Percentiles rank a stretch among this genome's conserved stretches.
These are phyloP conservation scores for Phlebiopsis gigantea DNA, from an alignment of 768 basidiomycete species.

Conservation along the genomic window DNA sequence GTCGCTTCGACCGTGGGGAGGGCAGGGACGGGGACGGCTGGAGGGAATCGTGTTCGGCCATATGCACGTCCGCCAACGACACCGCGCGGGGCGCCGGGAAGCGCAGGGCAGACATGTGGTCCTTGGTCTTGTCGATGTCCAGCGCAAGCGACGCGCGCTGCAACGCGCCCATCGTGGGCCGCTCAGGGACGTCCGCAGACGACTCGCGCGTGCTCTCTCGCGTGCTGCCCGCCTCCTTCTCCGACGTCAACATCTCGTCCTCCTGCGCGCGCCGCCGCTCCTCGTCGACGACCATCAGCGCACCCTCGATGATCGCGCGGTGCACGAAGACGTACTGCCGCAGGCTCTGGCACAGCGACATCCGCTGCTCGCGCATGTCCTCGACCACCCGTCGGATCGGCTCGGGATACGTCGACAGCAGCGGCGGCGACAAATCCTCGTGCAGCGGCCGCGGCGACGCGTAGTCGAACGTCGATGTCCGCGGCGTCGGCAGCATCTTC, in stretches of 20 bases:
- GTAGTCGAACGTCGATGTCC: slow-evolving; percentile 40
- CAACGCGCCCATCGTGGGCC: not conserved
- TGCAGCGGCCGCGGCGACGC: slow-evolving; percentile 61
- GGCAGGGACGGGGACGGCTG: not conserved
- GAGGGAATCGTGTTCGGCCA: slow-evolving; percentile 11
- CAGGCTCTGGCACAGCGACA: slow-evolving; percentile 93
- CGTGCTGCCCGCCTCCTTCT: slow-evolving; percentile 11
- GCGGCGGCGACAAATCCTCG: slow-evolving; percentile 43
- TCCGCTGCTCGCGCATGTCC: slow-evolving; percentile 93
- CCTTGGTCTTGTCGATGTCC: not conserved
- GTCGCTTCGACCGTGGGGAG: slow-evolving; percentile 48
- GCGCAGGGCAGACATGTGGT: not conserved
- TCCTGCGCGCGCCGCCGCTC: slow-evolving; percentile 40
- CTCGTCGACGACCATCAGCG: slow-evolving; percentile 72
- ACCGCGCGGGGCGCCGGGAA: not conserved
- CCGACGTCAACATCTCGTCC: slow-evolving; percentile 13
- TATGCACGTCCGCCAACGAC: slow-evolving; percentile 2
- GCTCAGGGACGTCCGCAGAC: slow-evolving; percentile 7
- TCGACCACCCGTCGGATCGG: slow-evolving; percentile 82
- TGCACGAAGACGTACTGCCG: slow-evolving; percentile 95
- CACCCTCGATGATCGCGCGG: slow-evolving; percentile 77
- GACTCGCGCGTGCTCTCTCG: slow-evolving; percentile 17
- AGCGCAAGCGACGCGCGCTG: not conserved
- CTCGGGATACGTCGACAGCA: slow-evolving; percentile 59
- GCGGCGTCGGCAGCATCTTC: not conserved